Base-by-base conservation (phyloP, 2,329 filamentous ascomycete species). In the Botrytis aclada region DNA sequence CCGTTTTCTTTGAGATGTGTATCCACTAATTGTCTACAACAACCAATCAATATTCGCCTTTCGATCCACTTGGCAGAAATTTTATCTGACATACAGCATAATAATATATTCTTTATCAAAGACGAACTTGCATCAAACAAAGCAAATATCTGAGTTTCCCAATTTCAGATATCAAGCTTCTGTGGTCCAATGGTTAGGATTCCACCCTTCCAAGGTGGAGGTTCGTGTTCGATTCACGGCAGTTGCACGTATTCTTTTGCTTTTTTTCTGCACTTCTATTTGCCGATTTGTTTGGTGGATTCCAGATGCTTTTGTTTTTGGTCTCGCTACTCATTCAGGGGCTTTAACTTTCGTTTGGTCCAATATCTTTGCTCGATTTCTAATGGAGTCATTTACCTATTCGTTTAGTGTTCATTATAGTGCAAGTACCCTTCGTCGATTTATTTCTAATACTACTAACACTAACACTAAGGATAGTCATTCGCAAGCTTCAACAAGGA, bases 161-260 rank as follows among this genome's bases (percentile, higher is more conserved):
- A 18, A 6, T 12, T 37, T 20, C 25, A 41, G 2, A 12, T 16
- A 56, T 4, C 32, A 56, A 56, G 65, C 65, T 69, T 69, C 67
- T 70, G 54, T 70, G 54, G 67, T 70, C 51, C 66, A 70, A 70
- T 70, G 66, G 66, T 70, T 70, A 70, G 66, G 66, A 69, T 69
- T 69, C 66, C 51, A 70, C 67, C 67, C 67, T 70, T 70, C 67
- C 67, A 70, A 70, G 67, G 67, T 70, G 51, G 67, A 70, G 67
- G 67, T 70, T 62, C 54, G 67, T 62, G 67, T 70, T 70, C 67
- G 67, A 70, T 70, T 70, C 61, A 43, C 61, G 39, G 39, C 39
- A 43, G 61, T 63, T 63, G 61, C 61, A 63, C 0, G 2, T 20
- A 1, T 4, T 1, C 0, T 41, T 43, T 63, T 18, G 8, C 16